Evolutionary conservation across 768 basidiomycete species (phyloP), one percentile per base, ranked within the genome.

Genomic region (Rhizopogon vulgaris): DNA sequence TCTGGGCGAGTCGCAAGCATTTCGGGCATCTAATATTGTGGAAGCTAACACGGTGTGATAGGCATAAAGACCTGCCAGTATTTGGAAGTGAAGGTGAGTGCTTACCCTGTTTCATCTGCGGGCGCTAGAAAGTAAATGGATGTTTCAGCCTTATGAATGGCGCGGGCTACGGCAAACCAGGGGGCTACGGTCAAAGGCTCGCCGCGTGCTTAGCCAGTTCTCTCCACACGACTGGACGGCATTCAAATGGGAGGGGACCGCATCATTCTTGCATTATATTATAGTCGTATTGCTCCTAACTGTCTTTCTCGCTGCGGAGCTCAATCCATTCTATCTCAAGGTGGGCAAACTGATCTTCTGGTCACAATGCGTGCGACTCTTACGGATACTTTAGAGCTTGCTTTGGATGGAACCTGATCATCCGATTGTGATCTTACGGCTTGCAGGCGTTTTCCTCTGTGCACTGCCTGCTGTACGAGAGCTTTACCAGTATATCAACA

Each of bases 341-440:
- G 88, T 85, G 59, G 53, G 69, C 60, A 56, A 50, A 38, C 39
- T 55, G 41, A 28, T 36, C 43, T 53, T 18, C 51, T 22, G 22
- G 24, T 49, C 36, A 17, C 30, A 22, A 14, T 38, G 48, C 47
- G 49, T 48, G 49, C 51, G 55, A 52, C 38, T 41, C 51, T 52
- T 60, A 73, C 42, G 52, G 56, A 50, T 25, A 48, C 50, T 41
- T 53, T 75, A 82, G 77, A 67, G 69, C 69, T 59, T 83, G 54
- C 73, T 93, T 36, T 92, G 90, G 90, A 86, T 93, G 84, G 89
- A 92, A 63, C 91, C 90, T 34, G 85, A 90, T 66, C 90, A 93
- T 65, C 90, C 90, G 10, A 82, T 93, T 56, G 76, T 93, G 46
- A 87, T 91, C 53, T 71, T 80, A 56, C 70, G 78, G 32, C 77